Percentiles rank a stretch among this genome's conserved stretches.
Conservation (phyloP, 2,329 filamentous ascomycete genomes). For the Calonectria fujianensis region DNA sequence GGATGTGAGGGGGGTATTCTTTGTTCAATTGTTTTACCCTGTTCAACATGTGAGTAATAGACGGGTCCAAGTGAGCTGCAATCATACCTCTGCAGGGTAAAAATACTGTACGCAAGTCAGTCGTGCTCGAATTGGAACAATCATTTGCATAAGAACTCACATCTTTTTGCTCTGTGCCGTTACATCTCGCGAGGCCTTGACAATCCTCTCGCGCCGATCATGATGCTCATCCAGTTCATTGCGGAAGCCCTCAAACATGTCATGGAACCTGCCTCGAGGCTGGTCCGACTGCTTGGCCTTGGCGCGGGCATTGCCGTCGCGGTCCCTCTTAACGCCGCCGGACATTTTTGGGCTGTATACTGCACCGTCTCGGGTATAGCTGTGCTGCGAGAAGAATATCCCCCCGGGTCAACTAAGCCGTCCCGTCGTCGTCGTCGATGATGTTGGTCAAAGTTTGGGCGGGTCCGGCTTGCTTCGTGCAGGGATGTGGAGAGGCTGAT, state of each 20-base stretch:
- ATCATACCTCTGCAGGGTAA: constrained; percentile 62
- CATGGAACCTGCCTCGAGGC: constrained; percentile 70
- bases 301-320: constrained; percentile 68
- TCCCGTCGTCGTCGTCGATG: constrained; percentile 22
- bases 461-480: constrained; percentile 46
- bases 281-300: constrained; percentile 60
- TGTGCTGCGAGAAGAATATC: constrained; percentile 27
- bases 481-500: constrained; percentile 43
- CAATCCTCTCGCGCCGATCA: constrained; percentile 90
- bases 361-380: constrained; percentile 38
- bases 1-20: constrained; percentile 80
- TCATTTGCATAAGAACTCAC: constrained; percentile 67
- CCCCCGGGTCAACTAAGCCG: neutral
- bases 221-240: constrained; percentile 95
- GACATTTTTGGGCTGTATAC: constrained; percentile 52
- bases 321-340: constrained; percentile 71
- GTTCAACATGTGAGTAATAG: constrained; percentile 45
- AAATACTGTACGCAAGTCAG: constrained; percentile 58
- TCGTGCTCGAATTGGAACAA: neutral
- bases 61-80: neutral
- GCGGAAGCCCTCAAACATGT: constrained; percentile 91
- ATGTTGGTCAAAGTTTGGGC: constrained; percentile 48
- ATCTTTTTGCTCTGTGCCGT: constrained; percentile 98
- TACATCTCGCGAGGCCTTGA: constrained; percentile 94
- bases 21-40: constrained; percentile 79